A percentile compares a stretch with the other conserved stretches of the same genome.
Evolutionary conservation across 139 green algal species (phyloP).

Genomic region (Picochlorum sp.): DNA sequence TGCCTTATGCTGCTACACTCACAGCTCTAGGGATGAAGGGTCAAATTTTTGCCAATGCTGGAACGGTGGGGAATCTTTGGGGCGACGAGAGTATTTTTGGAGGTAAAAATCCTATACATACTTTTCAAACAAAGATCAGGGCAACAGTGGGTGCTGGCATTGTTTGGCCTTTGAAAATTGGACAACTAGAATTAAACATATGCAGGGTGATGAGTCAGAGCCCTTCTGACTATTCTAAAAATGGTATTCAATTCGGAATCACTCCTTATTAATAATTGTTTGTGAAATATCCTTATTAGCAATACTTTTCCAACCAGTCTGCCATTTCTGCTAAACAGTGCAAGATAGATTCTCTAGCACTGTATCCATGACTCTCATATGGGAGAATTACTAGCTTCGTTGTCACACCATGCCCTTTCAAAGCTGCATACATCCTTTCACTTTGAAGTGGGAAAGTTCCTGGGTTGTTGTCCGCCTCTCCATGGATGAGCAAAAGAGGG

Average conservation of each 20-base stretch:
- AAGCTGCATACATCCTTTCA: slow-evolving; percentile 85
- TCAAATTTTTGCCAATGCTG: slow-evolving; percentile 68
- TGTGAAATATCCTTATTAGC: slow-evolving; percentile 33
- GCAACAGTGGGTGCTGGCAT: slow-evolving; percentile 17
- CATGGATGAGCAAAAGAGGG: slow-evolving; percentile 93
- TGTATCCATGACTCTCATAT: slow-evolving; percentile 86
- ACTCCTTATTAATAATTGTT: neutral
- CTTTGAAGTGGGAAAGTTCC: slow-evolving; percentile 74
- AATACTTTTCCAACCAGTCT: slow-evolving; percentile 56
- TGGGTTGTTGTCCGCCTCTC: slow-evolving; percentile 95
- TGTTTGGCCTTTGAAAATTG: slow-evolving; percentile 24
- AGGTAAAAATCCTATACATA: neutral
- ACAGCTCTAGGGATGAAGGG: slow-evolving; percentile 43
- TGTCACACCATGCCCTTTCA: slow-evolving; percentile 78
- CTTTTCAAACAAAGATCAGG: slow-evolving; percentile 15
- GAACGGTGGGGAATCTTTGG: slow-evolving; percentile 41
- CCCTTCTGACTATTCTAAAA: slow-evolving; percentile 40
- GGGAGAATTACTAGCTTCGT: slow-evolving; percentile 85
- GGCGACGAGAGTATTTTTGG: neutral
- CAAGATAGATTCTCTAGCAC: slow-evolving; percentile 59
- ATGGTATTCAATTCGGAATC: slow-evolving; percentile 65
- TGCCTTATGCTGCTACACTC: slow-evolving; percentile 36
- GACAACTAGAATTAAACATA: slow-evolving; percentile 29
- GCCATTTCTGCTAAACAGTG: slow-evolving; percentile 76
- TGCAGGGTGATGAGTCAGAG: slow-evolving; percentile 25